Percentiles rank a stretch among this genome's conserved stretches.
Evolutionary conservation across 805 yeast species (phyloP).

Genomic region (Saccharomycopsis javanensis): DNA sequence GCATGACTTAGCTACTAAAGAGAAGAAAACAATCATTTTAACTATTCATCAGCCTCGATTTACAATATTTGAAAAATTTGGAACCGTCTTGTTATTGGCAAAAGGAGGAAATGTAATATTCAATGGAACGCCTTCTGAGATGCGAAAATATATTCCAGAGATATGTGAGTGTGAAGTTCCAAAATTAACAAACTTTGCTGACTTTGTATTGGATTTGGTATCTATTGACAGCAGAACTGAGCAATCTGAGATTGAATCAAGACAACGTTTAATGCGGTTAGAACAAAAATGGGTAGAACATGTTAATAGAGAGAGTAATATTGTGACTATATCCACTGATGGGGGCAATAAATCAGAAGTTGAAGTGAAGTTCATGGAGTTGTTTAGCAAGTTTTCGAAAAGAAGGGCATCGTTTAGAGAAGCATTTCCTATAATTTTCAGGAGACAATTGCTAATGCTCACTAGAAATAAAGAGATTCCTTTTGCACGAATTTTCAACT

Average conservation of each 20-base stretch:
- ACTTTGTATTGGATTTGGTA: slow-evolving; percentile 59
- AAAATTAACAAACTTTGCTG: slow-evolving; percentile 57
- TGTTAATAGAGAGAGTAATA: not conserved
- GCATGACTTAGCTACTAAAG: slow-evolving; percentile 40
- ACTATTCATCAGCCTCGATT: slow-evolving; percentile 83
- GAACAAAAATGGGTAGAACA: slow-evolving; percentile 30
- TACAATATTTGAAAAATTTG: slow-evolving; percentile 54
- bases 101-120: slow-evolving; percentile 65
- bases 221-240: slow-evolving; percentile 44
- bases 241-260: slow-evolving; percentile 32
- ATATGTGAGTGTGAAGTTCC: slow-evolving; percentile 49
- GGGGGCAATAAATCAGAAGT: not conserved
- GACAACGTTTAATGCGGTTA: slow-evolving; percentile 32
- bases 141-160: slow-evolving; percentile 38
- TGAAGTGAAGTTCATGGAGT: not conserved
- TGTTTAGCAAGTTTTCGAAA: slow-evolving; percentile 20
- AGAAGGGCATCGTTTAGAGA: slow-evolving; percentile 17
- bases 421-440: slow-evolving; percentile 16
- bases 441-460: slow-evolving; percentile 36
- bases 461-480: slow-evolving; percentile 47
- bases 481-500: slow-evolving; percentile 55
- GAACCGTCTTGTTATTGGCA: slow-evolving; percentile 60
- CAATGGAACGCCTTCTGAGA: slow-evolving; percentile 42
- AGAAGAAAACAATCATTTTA: slow-evolving; percentile 56
- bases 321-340: not conserved